Evolutionary conservation across 1,284 basidiomycete genomes (phyloP).

Genomic region (Pseudozyma sp.): DNA sequence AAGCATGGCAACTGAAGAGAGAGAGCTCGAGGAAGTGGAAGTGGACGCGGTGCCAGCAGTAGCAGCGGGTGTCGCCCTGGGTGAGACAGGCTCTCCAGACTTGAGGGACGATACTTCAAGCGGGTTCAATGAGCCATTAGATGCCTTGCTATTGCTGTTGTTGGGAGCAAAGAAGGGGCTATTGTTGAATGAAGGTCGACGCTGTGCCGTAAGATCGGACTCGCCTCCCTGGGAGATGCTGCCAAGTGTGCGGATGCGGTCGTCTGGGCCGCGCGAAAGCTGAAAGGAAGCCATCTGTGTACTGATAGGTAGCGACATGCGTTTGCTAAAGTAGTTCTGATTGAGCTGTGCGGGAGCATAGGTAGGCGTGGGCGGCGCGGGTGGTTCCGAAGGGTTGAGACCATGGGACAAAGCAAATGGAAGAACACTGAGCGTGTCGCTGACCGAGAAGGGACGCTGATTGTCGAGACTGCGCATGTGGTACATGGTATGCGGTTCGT

Average conservation of each 20-base stretch:
- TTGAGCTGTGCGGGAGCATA: slow-evolving; percentile 35
- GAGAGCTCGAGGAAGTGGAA: slow-evolving; percentile 10
- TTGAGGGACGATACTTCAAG: slow-evolving; percentile 5
- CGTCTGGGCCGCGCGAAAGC: slow-evolving; percentile 32
- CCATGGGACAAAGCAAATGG: slow-evolving; percentile 61
- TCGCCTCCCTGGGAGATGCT: slow-evolving; percentile 40
- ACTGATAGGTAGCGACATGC: slow-evolving; percentile 57
- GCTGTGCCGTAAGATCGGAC: slow-evolving; percentile 23
- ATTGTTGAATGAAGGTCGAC: slow-evolving; percentile 39
- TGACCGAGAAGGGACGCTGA: slow-evolving; percentile 39
- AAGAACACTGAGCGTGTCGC: slow-evolving; percentile 47
- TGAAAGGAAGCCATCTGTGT: slow-evolving; percentile 47
- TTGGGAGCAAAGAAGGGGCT: slow-evolving; percentile 30
- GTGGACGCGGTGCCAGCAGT: slow-evolving; percentile 9
- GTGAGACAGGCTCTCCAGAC: slow-evolving; percentile 38
- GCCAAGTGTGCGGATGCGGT: slow-evolving; percentile 30
- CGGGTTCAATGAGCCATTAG: slow-evolving; percentile 27
- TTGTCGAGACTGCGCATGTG: slow-evolving; percentile 61
- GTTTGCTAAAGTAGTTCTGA: slow-evolving; percentile 55
- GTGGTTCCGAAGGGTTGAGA: slow-evolving; percentile 52
- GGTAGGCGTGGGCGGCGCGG: slow-evolving; percentile 60
- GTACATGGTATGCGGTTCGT: slow-evolving; percentile 61
- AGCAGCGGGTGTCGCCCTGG: slow-evolving; percentile 27
- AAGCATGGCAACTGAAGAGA: slow-evolving; percentile 19
- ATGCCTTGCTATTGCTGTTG: slow-evolving; percentile 2